Base-by-base conservation (phyloP, 2,329 filamentous ascomycete species). In the Aureobasidium leucospermi region DNA sequence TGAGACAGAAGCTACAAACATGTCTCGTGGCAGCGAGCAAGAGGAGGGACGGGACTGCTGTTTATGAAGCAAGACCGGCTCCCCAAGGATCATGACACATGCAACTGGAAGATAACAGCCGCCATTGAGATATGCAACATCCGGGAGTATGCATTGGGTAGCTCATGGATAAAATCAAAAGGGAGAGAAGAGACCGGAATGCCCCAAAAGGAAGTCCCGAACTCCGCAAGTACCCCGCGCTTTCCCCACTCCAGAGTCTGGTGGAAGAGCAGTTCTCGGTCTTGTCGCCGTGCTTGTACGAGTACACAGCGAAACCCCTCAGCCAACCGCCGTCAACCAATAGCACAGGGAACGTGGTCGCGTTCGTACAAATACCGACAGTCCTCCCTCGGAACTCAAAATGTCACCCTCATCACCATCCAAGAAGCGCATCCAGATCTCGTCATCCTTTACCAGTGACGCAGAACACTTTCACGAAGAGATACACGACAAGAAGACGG, bases 381-480 rank as follows among this genome's bases (percentile, higher is more conserved):
- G 2, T n/a, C 29, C 16, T 32, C 41, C 42, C 28, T 36, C 13
- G 9, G 15, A 31, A 42, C 15, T 38, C 52, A 56, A 36, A 56
- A 56, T 56, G 52, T 29, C 52, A 4, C 28, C 52, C 39, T 56
- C 52, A 23, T 43, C 52, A 34, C 42, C 52, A 39, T 46, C 52
- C 28, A 56, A 56, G 8, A 58, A 59, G 39, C 43, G 41, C 49
- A 61, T 61, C 59, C 59, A 58, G 15, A 49, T 61, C 59, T 56
- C 59, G 38, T 61, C 47, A 11, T 59, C 57, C 47, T 52, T 51
- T 19, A 39, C 36, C 34, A 51, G 23, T 61, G 67, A 42, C 65
- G 66, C 71, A 28, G 69, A 74, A 34, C 69, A 73, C 63, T 66
- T 75, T 16, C 69, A 70, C 64, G 68, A 73, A 45, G 70, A 71